Conservation (phyloP, 495 filamentous ascomycete species). For the Endocarpon pusillum region DNA sequence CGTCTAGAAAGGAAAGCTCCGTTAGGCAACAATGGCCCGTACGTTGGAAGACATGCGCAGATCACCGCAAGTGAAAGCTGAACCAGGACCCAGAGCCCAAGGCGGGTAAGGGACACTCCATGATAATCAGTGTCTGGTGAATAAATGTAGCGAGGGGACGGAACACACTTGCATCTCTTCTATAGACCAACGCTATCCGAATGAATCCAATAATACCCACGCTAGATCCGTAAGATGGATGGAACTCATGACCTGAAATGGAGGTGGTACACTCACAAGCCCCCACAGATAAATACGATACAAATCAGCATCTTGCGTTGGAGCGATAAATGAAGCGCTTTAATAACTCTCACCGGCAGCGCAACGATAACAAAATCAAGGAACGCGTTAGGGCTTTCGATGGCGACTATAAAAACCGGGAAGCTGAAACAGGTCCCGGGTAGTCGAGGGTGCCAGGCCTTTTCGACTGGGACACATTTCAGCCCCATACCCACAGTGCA, state of each 20-base stretch:
- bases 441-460: constrained; percentile 18
- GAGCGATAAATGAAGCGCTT: constrained; percentile 23
- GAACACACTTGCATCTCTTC: no score
- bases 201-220: no score
- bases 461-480: constrained; percentile 20
- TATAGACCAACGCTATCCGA: no score
- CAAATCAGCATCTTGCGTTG: constrained; percentile 31
- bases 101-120: no score
- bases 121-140: no score
- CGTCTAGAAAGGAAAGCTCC: no score
- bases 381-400: constrained; percentile 26
- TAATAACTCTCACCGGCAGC: constrained; percentile 27
- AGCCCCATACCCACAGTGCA: no score
- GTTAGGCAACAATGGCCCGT: constrained; percentile 32
- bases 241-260: no score
- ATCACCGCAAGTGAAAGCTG: constrained; percentile 39
- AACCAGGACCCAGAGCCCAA: constrained; percentile 39
- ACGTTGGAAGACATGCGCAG: constrained; percentile 39
- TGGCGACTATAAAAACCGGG: constrained; percentile 29
- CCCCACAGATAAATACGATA: constrained; percentile 29
- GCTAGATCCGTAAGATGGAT: no score
- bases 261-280: constrained; percentile 25
- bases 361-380: constrained; percentile 27
- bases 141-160: no score
- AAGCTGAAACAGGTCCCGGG: constrained; percentile 19